Conservation (phyloP, 768 basidiomycete genomes). For the Russula lepida region DNA sequence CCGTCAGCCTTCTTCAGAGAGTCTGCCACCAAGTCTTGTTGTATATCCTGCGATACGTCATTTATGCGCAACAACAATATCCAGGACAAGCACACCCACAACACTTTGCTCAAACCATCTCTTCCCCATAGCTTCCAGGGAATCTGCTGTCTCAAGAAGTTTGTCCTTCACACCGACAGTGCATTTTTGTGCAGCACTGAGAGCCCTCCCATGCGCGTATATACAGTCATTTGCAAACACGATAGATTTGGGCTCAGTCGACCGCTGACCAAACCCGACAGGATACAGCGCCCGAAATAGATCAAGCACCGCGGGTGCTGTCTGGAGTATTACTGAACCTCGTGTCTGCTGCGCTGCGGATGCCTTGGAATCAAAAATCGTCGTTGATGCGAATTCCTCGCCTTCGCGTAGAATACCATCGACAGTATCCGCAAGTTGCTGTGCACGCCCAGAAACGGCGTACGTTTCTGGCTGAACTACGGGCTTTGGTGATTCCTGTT, state of each 20-base stretch:
- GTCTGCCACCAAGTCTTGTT: slow-evolving; percentile 39
- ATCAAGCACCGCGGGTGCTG: slow-evolving; percentile 61
- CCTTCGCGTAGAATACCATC: slow-evolving; percentile 19
- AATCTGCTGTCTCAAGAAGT: slow-evolving; percentile 42
- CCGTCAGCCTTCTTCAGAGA: slow-evolving; percentile 49
- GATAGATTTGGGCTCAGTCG: slow-evolving; percentile 47
- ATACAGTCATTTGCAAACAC: slow-evolving; percentile 76
- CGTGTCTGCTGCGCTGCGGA: slow-evolving; percentile 20
- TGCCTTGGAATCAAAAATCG: slow-evolving; percentile 29
- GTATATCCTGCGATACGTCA: slow-evolving; percentile 35
- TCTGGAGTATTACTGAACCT: slow-evolving; percentile 50
- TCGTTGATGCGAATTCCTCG: slow-evolving; percentile 49
- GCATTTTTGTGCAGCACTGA: slow-evolving; percentile 25
- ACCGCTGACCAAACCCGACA: slow-evolving; percentile 41
- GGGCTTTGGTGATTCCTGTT: slow-evolving; percentile 5
- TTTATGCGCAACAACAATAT: neutral
- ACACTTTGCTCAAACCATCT: slow-evolving; percentile 66
- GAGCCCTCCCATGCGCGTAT: slow-evolving; percentile 39
- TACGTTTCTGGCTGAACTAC: slow-evolving; percentile 8
- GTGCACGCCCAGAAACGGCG: slow-evolving; percentile 8
- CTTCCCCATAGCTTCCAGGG: slow-evolving; percentile 49
- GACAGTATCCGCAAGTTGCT: slow-evolving; percentile 14
- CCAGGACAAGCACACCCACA: slow-evolving; percentile 36
- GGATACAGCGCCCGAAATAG: slow-evolving; percentile 76
- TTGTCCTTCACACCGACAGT: slow-evolving; percentile 34